These are phyloP conservation scores for Cylindrodendrum hubeiense DNA, from an alignment of 2,329 filamentous ascomycete genomes.

Conservation along the genomic window DNA sequence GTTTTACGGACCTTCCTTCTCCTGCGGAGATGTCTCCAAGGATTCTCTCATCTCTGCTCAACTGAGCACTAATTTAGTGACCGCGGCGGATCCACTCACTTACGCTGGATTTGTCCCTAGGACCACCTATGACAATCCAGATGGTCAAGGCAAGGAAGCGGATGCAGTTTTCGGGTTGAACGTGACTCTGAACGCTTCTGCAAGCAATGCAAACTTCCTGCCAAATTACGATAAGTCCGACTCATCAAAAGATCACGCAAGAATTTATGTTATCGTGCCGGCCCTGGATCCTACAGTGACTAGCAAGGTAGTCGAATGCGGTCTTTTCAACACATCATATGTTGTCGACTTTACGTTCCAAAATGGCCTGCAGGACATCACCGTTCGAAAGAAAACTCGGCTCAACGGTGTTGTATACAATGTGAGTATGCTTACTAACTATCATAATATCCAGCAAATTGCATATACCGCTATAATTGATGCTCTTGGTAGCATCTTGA, in stretches of 20 bases:
- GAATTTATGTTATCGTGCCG: neutral
- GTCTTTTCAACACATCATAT: slow-evolving; percentile 18
- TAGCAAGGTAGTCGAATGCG: neutral
- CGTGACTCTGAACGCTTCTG: neutral
- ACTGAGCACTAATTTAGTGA: neutral
- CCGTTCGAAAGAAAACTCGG: neutral
- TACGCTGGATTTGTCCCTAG: slow-evolving; percentile 15
- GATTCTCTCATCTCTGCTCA: neutral
- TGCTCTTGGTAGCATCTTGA: slow-evolving; percentile 1
- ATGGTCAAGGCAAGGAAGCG: neutral
- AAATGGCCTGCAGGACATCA: slow-evolving; percentile 5
- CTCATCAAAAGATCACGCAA: neutral
- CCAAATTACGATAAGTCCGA: neutral
- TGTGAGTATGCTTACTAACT: neutral
- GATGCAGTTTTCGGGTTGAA: neutral
- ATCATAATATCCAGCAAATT: neutral
- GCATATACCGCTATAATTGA: slow-evolving; percentile 14
- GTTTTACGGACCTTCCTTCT: slow-evolving; percentile 11
- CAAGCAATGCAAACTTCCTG: too few relatives aligned
- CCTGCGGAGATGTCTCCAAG: neutral
- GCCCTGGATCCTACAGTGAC: neutral
- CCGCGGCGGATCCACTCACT: neutral
- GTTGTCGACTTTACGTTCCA: slow-evolving; percentile 4
- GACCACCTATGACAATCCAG: too few relatives aligned
- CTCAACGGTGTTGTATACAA: neutral